phyloP scores from a whole-genome alignment of 257 asterid genomes.

The Petunia secreta region DNA sequence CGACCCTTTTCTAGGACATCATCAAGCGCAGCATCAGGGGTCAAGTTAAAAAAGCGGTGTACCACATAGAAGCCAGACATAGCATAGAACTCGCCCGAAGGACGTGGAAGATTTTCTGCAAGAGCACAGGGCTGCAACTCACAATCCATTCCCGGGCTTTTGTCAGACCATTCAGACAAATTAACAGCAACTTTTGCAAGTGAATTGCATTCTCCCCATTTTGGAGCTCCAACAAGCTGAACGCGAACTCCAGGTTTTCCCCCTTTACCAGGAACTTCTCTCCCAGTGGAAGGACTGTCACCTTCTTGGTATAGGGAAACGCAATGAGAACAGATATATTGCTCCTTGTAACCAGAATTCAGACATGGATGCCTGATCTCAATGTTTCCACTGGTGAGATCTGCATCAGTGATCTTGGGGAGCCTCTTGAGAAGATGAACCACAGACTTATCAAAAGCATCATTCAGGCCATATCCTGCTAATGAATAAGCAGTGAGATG shows the following conservation, averaged over 20 bases:
- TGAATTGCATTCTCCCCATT: constrained; percentile 87
- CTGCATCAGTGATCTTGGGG: constrained; percentile 58
- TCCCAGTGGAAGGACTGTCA: constrained; percentile 54
- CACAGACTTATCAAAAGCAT: constrained; percentile 95
- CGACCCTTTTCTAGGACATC: constrained; percentile 45
- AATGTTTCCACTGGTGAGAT: constrained; percentile 56
- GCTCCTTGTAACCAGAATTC: constrained; percentile 80
- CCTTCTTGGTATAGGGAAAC: constrained; percentile 49
- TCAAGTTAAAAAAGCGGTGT: constrained; percentile 44
- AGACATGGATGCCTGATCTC: constrained; percentile 90
- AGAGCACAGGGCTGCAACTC: constrained; percentile 90
- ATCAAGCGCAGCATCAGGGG: constrained; percentile 43
- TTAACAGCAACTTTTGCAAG: constrained; percentile 81
- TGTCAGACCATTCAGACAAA: constrained; percentile 81
- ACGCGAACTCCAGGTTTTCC: constrained; percentile 57
- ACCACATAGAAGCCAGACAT: constrained; percentile 97
- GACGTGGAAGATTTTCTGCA: constrained; percentile 69
- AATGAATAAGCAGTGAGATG: constrained; percentile 89
- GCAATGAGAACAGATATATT: constrained; percentile 69
- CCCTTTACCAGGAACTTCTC: constrained; percentile 44
- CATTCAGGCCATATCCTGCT: constrained; percentile 93
- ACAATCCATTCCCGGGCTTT: constrained; percentile 64
- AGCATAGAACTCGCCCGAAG: constrained; percentile 81
- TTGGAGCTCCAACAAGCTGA: constrained; percentile 74
- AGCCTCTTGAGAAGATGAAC: constrained; percentile 63